Evolutionary conservation across 2,329 filamentous ascomycete species (phyloP).

Genomic region (Penicillium sp.): DNA sequence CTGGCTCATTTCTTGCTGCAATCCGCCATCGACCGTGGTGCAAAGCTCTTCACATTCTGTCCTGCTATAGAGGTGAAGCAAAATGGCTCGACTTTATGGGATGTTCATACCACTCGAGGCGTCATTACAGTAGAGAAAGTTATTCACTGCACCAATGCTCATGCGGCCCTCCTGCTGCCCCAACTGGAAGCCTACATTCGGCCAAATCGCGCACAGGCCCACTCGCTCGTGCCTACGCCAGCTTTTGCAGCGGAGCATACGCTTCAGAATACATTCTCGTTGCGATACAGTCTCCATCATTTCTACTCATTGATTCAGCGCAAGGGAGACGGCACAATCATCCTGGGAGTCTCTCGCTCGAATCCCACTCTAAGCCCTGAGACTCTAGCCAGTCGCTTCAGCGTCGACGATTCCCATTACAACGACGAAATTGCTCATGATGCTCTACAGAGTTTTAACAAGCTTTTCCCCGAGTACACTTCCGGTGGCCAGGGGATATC

Average conservation of each 20-base stretch:
- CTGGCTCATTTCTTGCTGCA: constrained; percentile 52
- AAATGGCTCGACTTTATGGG: constrained; percentile 13
- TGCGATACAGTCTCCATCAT: constrained; percentile 50
- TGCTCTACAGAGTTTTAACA: constrained; percentile 38
- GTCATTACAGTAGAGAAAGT: constrained; percentile 20
- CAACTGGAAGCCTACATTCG: constrained; percentile 36
- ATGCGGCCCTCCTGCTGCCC: constrained; percentile 25
- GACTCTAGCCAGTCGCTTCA: constrained; percentile 34
- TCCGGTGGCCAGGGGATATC: constrained; percentile 6
- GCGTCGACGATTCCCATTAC: constrained; percentile 44
- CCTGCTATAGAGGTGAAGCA: constrained; percentile 37
- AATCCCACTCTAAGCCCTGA: constrained; percentile 43
- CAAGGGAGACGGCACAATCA: constrained; percentile 45
- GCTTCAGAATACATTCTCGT: constrained; percentile 47
- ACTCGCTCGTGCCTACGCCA: constrained; percentile 46
- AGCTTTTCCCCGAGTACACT: constrained; percentile 36
- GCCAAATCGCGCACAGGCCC: constrained; percentile 50
- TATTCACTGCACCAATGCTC: constrained; percentile 31
- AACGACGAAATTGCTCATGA: constrained; percentile 46
- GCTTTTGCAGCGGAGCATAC: constrained; percentile 38
- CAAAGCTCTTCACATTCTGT: constrained; percentile 48
- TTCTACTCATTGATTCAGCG: constrained; percentile 56
- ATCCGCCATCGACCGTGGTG: constrained; percentile 42
- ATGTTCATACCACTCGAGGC: constrained; percentile 24
- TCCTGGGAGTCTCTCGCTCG: constrained; percentile 48